These are phyloP conservation scores for Fusarium sp. DNA, from an alignment of 2,329 filamentous ascomycete species.

Conservation along the genomic window DNA sequence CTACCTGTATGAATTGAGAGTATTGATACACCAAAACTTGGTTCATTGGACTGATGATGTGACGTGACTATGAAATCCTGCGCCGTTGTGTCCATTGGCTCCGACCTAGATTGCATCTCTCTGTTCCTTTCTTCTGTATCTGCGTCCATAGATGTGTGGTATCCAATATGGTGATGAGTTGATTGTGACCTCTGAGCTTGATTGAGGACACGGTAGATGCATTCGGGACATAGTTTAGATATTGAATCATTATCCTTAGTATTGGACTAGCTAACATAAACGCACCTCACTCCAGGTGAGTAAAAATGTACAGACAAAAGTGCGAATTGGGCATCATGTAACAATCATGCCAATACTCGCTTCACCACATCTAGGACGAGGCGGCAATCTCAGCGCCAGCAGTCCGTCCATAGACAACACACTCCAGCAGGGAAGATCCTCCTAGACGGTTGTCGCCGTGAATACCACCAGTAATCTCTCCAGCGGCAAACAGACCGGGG, in stretches of 20 bases:
- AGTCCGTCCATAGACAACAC: constrained; percentile 68
- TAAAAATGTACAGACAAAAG: constrained; percentile 6
- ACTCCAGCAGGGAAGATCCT: constrained; percentile 68
- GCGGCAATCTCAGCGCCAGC: constrained; percentile 53
- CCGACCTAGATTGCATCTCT: background rate
- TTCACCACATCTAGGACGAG: constrained; percentile 1
- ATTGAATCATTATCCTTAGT: background rate
- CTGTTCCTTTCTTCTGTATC: background rate
- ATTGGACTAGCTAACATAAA: constrained; percentile 7
- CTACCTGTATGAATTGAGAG: background rate
- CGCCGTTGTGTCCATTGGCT: background rate
- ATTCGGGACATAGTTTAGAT: background rate
- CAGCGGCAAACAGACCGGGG: constrained; percentile 66
- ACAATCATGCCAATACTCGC: background rate
- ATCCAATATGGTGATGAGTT: background rate
- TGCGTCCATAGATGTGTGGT: background rate
- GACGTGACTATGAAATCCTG: background rate
- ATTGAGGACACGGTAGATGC: background rate
- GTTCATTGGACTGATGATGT: background rate
- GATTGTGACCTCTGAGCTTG: background rate
- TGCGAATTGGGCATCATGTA: background rate
- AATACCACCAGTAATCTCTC: constrained; percentile 69
- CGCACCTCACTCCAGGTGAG: constrained; percentile 39
- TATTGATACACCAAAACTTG: background rate
- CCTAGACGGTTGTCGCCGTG: constrained; percentile 69